Conservation (phyloP, 1,139 yeast genomes). For the Torulaspora globosa region DNA sequence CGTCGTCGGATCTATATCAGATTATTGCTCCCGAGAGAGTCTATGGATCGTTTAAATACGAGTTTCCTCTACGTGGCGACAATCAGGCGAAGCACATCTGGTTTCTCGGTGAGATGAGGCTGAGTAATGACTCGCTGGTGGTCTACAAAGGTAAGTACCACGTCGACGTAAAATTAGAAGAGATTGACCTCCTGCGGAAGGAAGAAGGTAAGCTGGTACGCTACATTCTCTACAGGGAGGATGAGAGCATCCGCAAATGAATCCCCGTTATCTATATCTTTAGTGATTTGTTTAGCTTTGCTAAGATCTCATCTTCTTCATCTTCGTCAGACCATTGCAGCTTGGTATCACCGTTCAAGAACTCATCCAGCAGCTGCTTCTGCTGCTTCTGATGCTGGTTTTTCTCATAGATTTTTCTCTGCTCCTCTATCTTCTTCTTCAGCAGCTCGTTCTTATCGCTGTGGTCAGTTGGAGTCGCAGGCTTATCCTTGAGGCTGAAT, state of each 20-base stretch:
- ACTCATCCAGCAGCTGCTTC: constrained; percentile 28
- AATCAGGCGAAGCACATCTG: constrained; percentile 32
- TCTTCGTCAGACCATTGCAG: constrained; percentile 32
- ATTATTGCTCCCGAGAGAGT: constrained; percentile 28
- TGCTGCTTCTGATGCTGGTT: constrained; percentile 30
- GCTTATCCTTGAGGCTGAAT: constrained; percentile 12
- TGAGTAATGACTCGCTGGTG: constrained; percentile 25
- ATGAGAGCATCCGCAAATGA: constrained; percentile 7
- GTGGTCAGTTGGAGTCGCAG: constrained; percentile 1
- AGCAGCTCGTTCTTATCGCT: constrained; percentile 18
- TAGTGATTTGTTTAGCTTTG: constrained; percentile 15
- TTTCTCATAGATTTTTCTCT: constrained; percentile 24
- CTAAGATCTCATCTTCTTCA: constrained; percentile 23
- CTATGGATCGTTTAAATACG: constrained; percentile 33
- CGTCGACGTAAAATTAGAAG: constrained; percentile 31
- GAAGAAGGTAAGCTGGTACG: constrained; percentile 30
- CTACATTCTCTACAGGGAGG: constrained; percentile 30
- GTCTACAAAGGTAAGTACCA: constrained; percentile 34
- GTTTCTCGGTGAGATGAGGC: constrained; percentile 32
- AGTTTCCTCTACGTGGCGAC: constrained; percentile 29
- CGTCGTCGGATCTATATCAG: constrained; percentile 26
- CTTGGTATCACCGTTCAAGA: constrained; percentile 28
- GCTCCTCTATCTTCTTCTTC: constrained; percentile 34
- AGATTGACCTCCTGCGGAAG: constrained; percentile 29
- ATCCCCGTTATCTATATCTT: constrained; percentile 9